These are phyloP conservation scores for Aspergillus ruber DNA, from an alignment of 2,329 filamentous ascomycete species.

Conservation along the genomic window DNA sequence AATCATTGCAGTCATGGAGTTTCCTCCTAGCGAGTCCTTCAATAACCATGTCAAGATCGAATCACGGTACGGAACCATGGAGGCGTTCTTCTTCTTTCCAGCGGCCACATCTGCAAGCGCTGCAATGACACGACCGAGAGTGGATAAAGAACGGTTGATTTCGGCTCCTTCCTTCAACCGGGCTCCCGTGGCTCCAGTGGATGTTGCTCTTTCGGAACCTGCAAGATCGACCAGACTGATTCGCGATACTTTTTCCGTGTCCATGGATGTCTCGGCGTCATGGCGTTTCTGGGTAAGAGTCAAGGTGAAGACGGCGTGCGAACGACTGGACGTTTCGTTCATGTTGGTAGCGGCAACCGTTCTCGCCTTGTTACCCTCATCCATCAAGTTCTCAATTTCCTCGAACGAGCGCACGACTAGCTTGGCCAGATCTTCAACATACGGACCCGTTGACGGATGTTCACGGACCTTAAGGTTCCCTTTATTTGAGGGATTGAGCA, in stretches of 20 bases:
- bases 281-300: conserved; percentile 91
- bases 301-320: conserved; percentile 94
- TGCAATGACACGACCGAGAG: conserved; percentile 93
- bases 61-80: conserved; percentile 91
- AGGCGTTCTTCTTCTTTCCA: conserved; percentile 67
- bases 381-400: conserved; percentile 97
- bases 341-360: conserved; percentile 98
- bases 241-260: conserved; percentile 94
- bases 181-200: conserved; percentile 91
- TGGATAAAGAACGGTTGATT: conserved; percentile 95
- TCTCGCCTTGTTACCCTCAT: conserved; percentile 96
- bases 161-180: conserved; percentile 95
- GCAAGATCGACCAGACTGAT: conserved; percentile 97
- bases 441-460: conserved; percentile 93
- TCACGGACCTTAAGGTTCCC: conserved; percentile 96
- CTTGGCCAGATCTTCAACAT: conserved; percentile 96
- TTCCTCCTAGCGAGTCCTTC: conserved; percentile 94
- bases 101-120: conserved; percentile 85
- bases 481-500: conserved; percentile 91
- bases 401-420: conserved; percentile 86
- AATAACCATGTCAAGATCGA: conserved; percentile 93
- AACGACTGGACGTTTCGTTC: conserved; percentile 98
- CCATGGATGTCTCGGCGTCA: conserved; percentile 90
- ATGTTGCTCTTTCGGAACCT: conserved; percentile 94
- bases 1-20: conserved; percentile 99